A percentile compares a stretch with the other conserved stretches of the same genome.
These are phyloP conservation scores for Aspergillus quadricinctus DNA, from an alignment of 2,329 filamentous ascomycete genomes.

Conservation along the genomic window DNA sequence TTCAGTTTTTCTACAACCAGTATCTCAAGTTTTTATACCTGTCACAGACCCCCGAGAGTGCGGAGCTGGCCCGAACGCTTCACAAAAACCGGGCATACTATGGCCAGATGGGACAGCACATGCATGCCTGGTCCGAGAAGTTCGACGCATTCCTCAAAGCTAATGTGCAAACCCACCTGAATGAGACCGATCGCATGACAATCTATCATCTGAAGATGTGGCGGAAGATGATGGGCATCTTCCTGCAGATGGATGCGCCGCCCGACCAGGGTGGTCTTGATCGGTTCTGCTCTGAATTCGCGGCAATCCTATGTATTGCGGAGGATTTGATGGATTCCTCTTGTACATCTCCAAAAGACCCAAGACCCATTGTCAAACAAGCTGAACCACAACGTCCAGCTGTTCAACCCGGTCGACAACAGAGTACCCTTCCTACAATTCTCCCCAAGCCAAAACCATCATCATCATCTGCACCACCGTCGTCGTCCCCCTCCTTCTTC, in stretches of 20 bases:
- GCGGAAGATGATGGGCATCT: constrained; percentile 7
- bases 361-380: background rate
- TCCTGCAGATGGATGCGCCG: constrained; percentile 9
- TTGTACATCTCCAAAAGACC: background rate
- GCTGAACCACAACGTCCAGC: background rate
- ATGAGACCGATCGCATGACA: background rate
- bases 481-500: constrained; percentile 37
- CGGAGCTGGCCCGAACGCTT: background rate
- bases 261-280: constrained; percentile 11
- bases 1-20: constrained; percentile 15
- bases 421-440: background rate
- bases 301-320: constrained; percentile 4
- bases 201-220: constrained; percentile 10
- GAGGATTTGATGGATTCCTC: constrained; percentile 7
- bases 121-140: constrained; percentile 6
- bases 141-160: constrained; percentile 13
- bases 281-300: constrained; percentile 3
- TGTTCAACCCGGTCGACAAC: background rate
- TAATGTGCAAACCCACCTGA: background rate
- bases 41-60: background rate
- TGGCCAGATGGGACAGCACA: constrained; percentile 3
- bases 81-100: constrained; percentile 5
- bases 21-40: constrained; percentile 7
- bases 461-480: constrained; percentile 1
- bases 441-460: constrained; percentile 7